Percentiles rank a stretch among this genome's conserved stretches.
These are phyloP conservation scores for Geranium rotundifolium DNA, from an alignment of 345 rosid genomes.

Conservation along the genomic window DNA sequence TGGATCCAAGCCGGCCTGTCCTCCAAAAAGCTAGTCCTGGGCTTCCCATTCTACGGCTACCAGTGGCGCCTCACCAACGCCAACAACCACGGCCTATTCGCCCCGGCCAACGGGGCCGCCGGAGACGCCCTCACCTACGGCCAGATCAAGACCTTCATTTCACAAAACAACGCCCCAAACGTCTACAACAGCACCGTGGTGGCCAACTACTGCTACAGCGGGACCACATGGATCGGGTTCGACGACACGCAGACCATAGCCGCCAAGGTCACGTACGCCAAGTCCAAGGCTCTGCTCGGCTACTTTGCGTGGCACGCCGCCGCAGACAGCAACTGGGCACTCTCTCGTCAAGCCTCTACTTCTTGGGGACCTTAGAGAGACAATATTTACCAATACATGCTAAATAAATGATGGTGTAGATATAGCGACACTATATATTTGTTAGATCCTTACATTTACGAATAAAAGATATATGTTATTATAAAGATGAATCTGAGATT, in stretches of 20 bases:
- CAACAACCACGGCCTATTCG: slow-evolving; percentile 36
- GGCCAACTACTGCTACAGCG: slow-evolving; percentile 38
- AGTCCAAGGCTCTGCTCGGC: slow-evolving; percentile 43
- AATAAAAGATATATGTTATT: too few relatives aligned
- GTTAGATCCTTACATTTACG: too few relatives aligned
- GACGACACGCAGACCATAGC: slow-evolving; percentile 39
- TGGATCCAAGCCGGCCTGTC: slow-evolving; percentile 52
- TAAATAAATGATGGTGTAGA: too few relatives aligned
- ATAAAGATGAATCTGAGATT: too few relatives aligned
- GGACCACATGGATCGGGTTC: slow-evolving; percentile 50
- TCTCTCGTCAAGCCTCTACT: slow-evolving; percentile 8
- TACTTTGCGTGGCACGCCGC: slow-evolving; percentile 70
- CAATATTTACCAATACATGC: too few relatives aligned
- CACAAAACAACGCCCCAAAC: slow-evolving; percentile 20
- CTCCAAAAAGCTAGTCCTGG: slow-evolving; percentile 36
- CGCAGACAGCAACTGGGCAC: slow-evolving; percentile 36
- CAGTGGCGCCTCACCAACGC: slow-evolving; percentile 48
- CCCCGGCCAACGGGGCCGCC: slow-evolving; percentile 26
- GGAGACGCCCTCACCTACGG: slow-evolving; percentile 24
- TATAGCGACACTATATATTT: too few relatives aligned
- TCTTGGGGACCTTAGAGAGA: too few relatives aligned
- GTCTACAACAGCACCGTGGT: slow-evolving; percentile 35
- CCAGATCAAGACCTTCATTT: slow-evolving; percentile 25
- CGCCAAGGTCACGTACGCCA: slow-evolving; percentile 38
- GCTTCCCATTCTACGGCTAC: slow-evolving; percentile 50